Evolutionary conservation across 108 stramenopile species (phyloP), one percentile per base, ranked within the genome.

Genomic region (Nitzschia sp.): DNA sequence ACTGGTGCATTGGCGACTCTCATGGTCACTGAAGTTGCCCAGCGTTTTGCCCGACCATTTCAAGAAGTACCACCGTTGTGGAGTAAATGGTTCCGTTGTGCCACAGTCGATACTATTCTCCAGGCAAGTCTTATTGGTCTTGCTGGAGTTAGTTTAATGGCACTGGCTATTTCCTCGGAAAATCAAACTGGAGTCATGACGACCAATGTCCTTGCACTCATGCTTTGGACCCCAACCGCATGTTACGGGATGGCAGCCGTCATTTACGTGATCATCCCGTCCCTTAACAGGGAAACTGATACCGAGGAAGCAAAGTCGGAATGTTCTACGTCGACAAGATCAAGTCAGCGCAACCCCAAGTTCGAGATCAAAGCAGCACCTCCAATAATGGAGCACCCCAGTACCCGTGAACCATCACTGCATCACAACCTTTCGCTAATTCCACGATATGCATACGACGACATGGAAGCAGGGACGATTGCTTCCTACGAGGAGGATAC

Each of bases 1-100:
- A 44, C 44, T 7, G 22, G 10, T 0, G 56, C 69, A 12, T 50
- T 75, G 67, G 61, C 63, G 7, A 39, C 39, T n/a, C 53, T 69
- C 54, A 57, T 75, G 20, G 10, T 63, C 14, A 65, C 61, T 9
- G 67, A 67, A 21, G 29, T 63, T 34, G 39, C 52, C 38, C 74
- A 75, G 52, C 74, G 66, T 17, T 62, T 41, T 59, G 19, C 39
- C 15, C n/a, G 25, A 9, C 72, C 64, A 11, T 43, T 66, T 57
- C 37, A 9, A 20, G 21, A 29, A 19, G 60, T 52, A 43, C 9
- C 51, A 9, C 8, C 11, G 1, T 0, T 41, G 26, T 34, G 25
- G 22, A 66, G 53, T 17, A 62, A 40, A 3, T 73, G 72, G 72
- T 52, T 57, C 65, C 65, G 51, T 9, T 34, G 12, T 20, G 29